Evolutionary conservation across 106 monocot species (phyloP), one percentile per base, ranked within the genome.

Genomic region (Amphibolis antarctica): DNA sequence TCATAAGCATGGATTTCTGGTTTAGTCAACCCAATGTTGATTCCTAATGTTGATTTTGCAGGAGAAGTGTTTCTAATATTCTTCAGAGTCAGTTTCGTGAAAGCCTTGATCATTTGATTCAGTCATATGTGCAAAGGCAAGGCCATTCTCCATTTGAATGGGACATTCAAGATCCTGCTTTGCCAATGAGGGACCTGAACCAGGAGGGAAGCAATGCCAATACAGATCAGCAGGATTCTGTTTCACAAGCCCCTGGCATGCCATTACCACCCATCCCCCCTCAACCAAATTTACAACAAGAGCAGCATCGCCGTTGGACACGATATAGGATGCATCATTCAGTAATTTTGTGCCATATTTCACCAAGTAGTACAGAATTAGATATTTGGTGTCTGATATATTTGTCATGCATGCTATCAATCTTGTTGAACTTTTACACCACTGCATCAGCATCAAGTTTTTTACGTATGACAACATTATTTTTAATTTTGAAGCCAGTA

Each of bases 41-140:
- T 14, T 57, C 10, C 27, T 12, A 27, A 17, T 21, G 42, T 52
- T 29, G 10, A 46, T 30, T 71, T 59, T 83, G 51, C 74, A 93
- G 93, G 78, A 82, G 88, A 77, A 93, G 88, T 60, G 93, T 88
- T 46, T 93, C 93, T 51, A 93, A 83, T 81, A 80, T 93, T 78
- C 93, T 93, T 66, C 75, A 72, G 31, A 93, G 88, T 74, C 85
- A 81, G 18, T 93, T 93, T 73, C 82, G 93, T 58, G 83, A 88
- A 67, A 83, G 83, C 69, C 72, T 93, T 66, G 93, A 93, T 66
- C 85, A 68, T 46, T 70, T 93, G 65, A 93, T 88, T 71, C 83
- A 82, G 27, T 93, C 93, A n/a, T 93, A 93, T 79, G 75, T 85
- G 46, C 79, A 88, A 66, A 74, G 80, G 21, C 93, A 85, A 74